A percentile compares a stretch with the other conserved stretches of the same genome.
Conservation (phyloP, 2,329 filamentous ascomycete genomes). For the Neurospora crassa region DNA sequence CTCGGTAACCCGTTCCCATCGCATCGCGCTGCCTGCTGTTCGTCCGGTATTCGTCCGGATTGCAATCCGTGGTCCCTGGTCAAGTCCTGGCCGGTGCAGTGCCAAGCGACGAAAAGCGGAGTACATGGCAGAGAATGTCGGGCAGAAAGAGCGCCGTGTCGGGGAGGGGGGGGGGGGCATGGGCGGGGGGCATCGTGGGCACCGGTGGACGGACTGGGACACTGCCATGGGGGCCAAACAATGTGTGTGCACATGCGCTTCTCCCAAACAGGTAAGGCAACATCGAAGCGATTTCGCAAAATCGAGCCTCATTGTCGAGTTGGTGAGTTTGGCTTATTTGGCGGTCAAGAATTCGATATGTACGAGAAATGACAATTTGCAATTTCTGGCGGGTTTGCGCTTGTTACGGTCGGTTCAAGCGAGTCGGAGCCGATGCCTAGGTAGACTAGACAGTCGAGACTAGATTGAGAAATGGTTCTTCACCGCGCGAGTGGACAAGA, state of each 20-base stretch:
- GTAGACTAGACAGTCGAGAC: neutral
- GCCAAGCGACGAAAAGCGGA: neutral
- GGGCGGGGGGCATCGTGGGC: neutral
- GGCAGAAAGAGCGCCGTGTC: neutral
- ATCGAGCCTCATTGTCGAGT: neutral
- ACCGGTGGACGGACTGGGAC: neutral
- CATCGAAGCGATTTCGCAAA: neutral
- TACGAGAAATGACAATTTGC: neutral
- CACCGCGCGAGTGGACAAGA: neutral
- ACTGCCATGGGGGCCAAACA: neutral
- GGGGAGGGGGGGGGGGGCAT: neutral
- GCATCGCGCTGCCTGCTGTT: neutral
- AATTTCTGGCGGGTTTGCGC: neutral
- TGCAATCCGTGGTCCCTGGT: neutral
- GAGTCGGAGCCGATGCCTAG: neutral
- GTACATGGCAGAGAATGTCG: neutral
- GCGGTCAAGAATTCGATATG: neutral
- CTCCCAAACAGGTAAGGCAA: neutral
- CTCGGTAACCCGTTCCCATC: neutral
- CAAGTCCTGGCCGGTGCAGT: neutral
- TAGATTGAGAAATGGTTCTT: neutral
- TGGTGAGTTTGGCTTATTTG: neutral
- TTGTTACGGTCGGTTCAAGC: neutral
- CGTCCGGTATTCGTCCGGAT: neutral
- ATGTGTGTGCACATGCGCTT: neutral